A percentile compares a stretch with the other conserved stretches of the same genome.
Conservation (phyloP, 2,329 filamentous ascomycete genomes). For the Trichothecium sympodiale region DNA sequence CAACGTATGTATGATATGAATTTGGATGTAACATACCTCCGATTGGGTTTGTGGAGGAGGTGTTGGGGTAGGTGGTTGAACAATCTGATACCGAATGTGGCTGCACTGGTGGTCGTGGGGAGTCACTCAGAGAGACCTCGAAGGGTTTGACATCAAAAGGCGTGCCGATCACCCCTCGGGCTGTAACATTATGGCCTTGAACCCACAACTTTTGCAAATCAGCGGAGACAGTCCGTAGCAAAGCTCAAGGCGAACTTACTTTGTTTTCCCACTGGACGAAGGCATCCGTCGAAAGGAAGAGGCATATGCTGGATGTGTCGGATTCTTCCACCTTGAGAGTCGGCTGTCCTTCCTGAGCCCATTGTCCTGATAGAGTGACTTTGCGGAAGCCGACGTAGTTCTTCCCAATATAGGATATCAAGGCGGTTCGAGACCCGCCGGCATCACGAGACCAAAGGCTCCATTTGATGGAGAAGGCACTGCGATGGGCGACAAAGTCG, state of each 20-base stretch:
- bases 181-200: conserved; percentile 14
- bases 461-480: conserved; percentile 41
- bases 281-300: conserved; percentile 38
- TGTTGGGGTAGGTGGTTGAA: conserved; percentile 30
- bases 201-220: too few species aligned
- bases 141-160: conserved; percentile 39
- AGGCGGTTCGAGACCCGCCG: conserved; percentile 23
- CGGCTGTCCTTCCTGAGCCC: conserved; percentile 23
- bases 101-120: conserved; percentile 10
- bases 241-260: conserved; percentile 18
- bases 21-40: conserved; percentile 19
- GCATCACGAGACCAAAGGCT: conserved; percentile 35
- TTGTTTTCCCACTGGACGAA: conserved; percentile 45
- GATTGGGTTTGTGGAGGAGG: conserved; percentile 31
- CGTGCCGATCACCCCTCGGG: conserved; percentile 43
- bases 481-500: conserved; percentile 35
- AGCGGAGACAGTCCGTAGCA: too few species aligned
- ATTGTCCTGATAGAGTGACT: conserved; percentile 27
- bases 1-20: background rate
- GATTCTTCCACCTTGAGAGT: conserved; percentile 24
- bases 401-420: conserved; percentile 37
- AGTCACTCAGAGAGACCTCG: conserved; percentile 30
- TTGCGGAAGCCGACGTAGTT: conserved; percentile 45
- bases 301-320: conserved; percentile 37
- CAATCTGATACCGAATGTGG: conserved; percentile 33